Conservation (phyloP, 2,329 filamentous ascomycete genomes). For the Pseudopithomyces maydicus region DNA sequence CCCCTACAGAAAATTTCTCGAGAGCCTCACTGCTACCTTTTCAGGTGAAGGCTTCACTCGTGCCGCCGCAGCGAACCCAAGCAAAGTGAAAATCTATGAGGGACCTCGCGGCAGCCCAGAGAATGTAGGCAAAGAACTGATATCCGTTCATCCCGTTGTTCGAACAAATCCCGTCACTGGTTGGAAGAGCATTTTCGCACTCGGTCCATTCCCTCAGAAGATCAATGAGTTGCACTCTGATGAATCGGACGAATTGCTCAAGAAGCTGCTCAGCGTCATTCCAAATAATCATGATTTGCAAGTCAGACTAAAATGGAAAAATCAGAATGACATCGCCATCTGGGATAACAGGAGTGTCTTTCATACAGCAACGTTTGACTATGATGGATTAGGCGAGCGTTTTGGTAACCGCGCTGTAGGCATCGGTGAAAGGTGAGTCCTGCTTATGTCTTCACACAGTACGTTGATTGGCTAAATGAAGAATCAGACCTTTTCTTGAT, state of each 20-base stretch:
- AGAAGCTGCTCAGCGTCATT: constrained; percentile 38
- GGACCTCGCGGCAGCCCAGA: constrained; percentile 55
- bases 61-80: constrained; percentile 40
- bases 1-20: constrained; percentile 52
- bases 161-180: constrained; percentile 64
- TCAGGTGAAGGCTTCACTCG: constrained; percentile 45
- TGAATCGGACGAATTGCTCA: constrained; percentile 43
- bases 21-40: constrained; percentile 47
- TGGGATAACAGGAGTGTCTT: constrained; percentile 69
- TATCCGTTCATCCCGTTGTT: constrained; percentile 57
- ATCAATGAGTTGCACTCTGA: constrained; percentile 43
- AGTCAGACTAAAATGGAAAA: constrained; percentile 56
- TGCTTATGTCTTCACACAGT: neutral
- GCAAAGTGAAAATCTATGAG: constrained; percentile 49
- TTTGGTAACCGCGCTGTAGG: constrained; percentile 62
- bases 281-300: constrained; percentile 57
- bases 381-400: constrained; percentile 58
- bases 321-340: constrained; percentile 57
- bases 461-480: neutral
- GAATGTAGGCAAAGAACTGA: constrained; percentile 54
- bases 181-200: constrained; percentile 57
- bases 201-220: constrained; percentile 36
- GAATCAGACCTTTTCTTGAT: constrained; percentile 2
- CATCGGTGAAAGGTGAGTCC: constrained; percentile 46
- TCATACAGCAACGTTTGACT: constrained; percentile 67